A percentile compares a stretch with the other conserved stretches of the same genome.
phyloP scores from a whole-genome alignment of 208 protist species.

The Trichomonas vaginalis region DNA sequence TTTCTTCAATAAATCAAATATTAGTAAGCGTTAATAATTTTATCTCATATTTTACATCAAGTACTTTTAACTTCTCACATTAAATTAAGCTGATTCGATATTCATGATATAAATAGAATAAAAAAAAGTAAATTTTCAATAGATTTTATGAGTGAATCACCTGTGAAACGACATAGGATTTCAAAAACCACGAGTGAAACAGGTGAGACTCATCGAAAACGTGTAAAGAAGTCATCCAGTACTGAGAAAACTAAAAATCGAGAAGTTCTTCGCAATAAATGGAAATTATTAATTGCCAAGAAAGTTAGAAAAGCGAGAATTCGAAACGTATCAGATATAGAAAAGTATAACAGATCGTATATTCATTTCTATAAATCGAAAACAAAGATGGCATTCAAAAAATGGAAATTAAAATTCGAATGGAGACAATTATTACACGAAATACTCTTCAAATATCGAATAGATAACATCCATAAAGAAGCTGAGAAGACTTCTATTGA shows the following conservation, averaged over 20 bases:
- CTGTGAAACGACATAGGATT: too few species aligned
- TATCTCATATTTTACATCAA: too few species aligned
- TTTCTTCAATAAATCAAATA: too few species aligned
- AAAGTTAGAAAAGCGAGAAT: neutral
- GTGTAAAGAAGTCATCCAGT: neutral
- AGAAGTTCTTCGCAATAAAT: neutral
- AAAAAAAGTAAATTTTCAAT: too few species aligned
- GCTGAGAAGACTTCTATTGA: neutral
- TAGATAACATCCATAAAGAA: neutral
- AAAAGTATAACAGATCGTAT: neutral
- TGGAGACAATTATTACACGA: neutral
- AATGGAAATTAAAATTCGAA: neutral
- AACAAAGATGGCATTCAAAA: neutral
- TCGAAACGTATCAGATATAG: neutral
- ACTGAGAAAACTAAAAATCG: neutral
- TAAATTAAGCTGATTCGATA: too few species aligned
- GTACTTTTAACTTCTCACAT: too few species aligned
- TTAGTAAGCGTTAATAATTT: too few species aligned
- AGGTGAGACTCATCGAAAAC: neutral
- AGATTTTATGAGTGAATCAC: too few species aligned
- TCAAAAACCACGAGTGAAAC: too few species aligned
- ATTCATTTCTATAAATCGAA: neutral
- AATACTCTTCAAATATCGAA: neutral
- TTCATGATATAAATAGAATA: too few species aligned
- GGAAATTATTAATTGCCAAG: neutral